Base-by-base conservation (phyloP, 2,329 filamentous ascomycete species). In the Zopfia rhizophila region DNA sequence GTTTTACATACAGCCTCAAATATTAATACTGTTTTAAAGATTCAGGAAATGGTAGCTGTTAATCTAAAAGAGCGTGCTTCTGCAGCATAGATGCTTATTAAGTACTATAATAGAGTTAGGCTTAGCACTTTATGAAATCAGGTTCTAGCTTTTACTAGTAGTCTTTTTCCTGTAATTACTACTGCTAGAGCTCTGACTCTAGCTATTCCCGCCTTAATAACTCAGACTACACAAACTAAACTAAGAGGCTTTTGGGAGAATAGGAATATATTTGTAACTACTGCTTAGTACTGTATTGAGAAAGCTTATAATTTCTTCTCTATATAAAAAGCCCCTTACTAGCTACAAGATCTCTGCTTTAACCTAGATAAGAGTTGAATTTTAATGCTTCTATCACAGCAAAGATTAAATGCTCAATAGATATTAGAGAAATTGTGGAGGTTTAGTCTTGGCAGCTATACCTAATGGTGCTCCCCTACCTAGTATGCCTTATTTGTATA, bases 401-500 rank as follows among this genome's bases (percentile, higher is more conserved):
- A n/a, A n/a, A n/a, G n/a, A n/a, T n/a, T n/a, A n/a, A n/a, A n/a
- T 8, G 8, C 7, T 14, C n/a, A n/a, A n/a, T n/a, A n/a, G n/a
- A n/a, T n/a, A n/a, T n/a, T n/a, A n/a, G n/a, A 32, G 14, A 46
- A 22, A 24, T 11, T 38, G 5, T 30, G 16, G 18, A 32, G 12
- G 24, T 24, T 21, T 25, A 23, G 24, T 38, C 27, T n/a, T 17
- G 5, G 22, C 25, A 23, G 8, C 17, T 2, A 16, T 45, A 19
- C 32, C 41, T 25, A 11, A 45, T 19, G 16, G 27, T 22, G 33
- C 33, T 24, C 30, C 35, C 45, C n/a, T 18, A 49, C 32, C 49
- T 23, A 32, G 33, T 53, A 33, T 49, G 41, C 38, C 45, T 45
- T 36, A 40, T 50, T 32, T 53, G 41, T 35, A 46, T 46, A 33